phyloP scores from a whole-genome alignment of 2,329 filamentous ascomycete species.

The Microcyclospora tardicrescens region DNA sequence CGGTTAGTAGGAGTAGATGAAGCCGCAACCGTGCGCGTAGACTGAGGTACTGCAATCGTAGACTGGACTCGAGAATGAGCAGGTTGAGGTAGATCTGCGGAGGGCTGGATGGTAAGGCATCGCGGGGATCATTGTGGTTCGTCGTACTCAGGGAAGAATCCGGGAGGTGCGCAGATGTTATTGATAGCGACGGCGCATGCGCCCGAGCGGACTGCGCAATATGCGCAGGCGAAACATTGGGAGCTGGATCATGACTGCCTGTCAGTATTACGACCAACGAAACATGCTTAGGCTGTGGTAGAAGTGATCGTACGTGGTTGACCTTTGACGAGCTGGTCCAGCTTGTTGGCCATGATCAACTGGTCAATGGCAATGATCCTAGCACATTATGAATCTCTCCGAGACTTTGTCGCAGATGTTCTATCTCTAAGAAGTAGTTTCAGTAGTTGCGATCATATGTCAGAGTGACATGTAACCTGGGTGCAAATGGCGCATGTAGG shows the following conservation, averaged over 20 bases:
- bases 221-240: conserved; percentile 38
- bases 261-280: too few relatives aligned
- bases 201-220: conserved; percentile 24
- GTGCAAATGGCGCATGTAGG: too few relatives aligned
- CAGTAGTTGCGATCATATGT: too few relatives aligned
- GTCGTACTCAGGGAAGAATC: conserved; percentile 20
- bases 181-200: conserved; percentile 16
- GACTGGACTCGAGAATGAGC: conserved; percentile 84
- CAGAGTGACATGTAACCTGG: too few relatives aligned
- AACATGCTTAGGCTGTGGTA: too few relatives aligned
- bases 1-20: conserved; percentile 79
- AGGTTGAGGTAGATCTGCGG: conserved; percentile 98
- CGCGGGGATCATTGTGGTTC: conserved; percentile 53
- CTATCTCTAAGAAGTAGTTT: too few relatives aligned
- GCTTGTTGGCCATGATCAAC: conserved; percentile 1
- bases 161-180: conserved; percentile 23
- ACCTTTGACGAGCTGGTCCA: conserved; percentile 90
- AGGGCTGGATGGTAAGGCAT: conserved; percentile 73
- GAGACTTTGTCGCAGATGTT: too few relatives aligned
- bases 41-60: conserved; percentile 85
- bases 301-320: conserved; percentile 39
- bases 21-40: conserved; percentile 77
- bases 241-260: conserved; percentile 20
- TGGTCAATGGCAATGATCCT: too few relatives aligned
- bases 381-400: too few relatives aligned